Percentiles rank a stretch among this genome's conserved stretches.
These are phyloP conservation scores for Russula earlei DNA, from an alignment of 768 basidiomycete species.

Conservation along the genomic window DNA sequence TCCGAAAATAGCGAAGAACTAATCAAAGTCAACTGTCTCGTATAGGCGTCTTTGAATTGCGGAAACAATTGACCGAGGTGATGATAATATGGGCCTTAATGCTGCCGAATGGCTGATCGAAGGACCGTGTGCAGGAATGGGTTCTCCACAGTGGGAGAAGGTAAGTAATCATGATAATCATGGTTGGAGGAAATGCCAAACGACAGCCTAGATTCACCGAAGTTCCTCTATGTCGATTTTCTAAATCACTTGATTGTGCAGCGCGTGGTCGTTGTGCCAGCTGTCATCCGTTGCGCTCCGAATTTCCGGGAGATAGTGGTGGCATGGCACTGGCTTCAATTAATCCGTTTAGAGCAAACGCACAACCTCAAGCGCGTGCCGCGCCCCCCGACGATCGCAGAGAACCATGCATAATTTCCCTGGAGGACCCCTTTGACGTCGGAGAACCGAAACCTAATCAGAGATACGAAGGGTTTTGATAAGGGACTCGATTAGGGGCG, in stretches of 20 bases:
- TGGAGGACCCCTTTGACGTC: slow-evolving; percentile 28
- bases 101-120: slow-evolving; percentile 18
- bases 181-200: background rate
- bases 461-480: slow-evolving; percentile 22
- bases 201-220: slow-evolving; percentile 27
- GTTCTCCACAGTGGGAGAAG: slow-evolving; percentile 1
- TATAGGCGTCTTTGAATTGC: slow-evolving; percentile 7
- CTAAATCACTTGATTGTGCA: slow-evolving; percentile 39
- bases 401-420: slow-evolving; percentile 24
- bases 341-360: slow-evolving; percentile 54
- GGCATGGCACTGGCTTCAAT: slow-evolving; percentile 38
- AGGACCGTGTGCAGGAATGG: slow-evolving; percentile 7
- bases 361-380: slow-evolving; percentile 41
- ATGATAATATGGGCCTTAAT: slow-evolving; percentile 4
- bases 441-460: slow-evolving; percentile 28
- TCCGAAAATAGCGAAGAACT: background rate
- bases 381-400: slow-evolving; percentile 21
- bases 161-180: background rate
- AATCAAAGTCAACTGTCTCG: slow-evolving; percentile 1
- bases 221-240: slow-evolving; percentile 35
- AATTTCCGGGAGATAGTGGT: slow-evolving; percentile 26
- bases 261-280: slow-evolving; percentile 10
- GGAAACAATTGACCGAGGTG: slow-evolving; percentile 4
- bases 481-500: slow-evolving; percentile 27
- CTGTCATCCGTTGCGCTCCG: slow-evolving; percentile 18